Evolutionary conservation across 83 land plant species (phyloP).

Genomic region (Picea mariana): DNA sequence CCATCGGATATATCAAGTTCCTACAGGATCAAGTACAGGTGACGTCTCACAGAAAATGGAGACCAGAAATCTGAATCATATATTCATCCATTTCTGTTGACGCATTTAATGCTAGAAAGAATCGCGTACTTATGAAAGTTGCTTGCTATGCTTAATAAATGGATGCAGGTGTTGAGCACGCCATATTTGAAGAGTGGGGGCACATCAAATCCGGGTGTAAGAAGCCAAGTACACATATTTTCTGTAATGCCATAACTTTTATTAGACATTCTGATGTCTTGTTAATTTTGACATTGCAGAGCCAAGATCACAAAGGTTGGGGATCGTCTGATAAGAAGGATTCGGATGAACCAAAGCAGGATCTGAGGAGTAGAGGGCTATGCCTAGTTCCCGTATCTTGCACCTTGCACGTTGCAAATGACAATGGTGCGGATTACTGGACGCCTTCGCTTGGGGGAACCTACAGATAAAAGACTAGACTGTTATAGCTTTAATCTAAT

Average conservation of each 20-base stretch:
- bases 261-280: background rate
- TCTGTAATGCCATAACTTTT: background rate
- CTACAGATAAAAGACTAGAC: no score
- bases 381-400: constrained; percentile 73
- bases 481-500: no score
- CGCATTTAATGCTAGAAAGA: background rate
- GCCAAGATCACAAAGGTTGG: constrained; percentile 16
- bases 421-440: constrained; percentile 69
- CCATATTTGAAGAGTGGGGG: constrained; percentile 23
- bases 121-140: no score
- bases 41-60: constrained; percentile 16
- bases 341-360: constrained; percentile 42
- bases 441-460: constrained; percentile 33
- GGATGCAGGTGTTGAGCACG: constrained; percentile 26
- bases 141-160: background rate
- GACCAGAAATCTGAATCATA: background rate
- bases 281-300: background rate
- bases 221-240: background rate
- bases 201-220: constrained; percentile 1
- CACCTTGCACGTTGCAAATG: constrained; percentile 56
- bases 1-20: constrained; percentile 79
- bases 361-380: constrained; percentile 73
- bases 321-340: constrained; percentile 20
- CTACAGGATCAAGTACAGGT: constrained; percentile 78
- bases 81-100: background rate